Evolutionary conservation across 2,329 filamentous ascomycete genomes (phyloP).

Genomic region (Herpotrichia juniperi): DNA sequence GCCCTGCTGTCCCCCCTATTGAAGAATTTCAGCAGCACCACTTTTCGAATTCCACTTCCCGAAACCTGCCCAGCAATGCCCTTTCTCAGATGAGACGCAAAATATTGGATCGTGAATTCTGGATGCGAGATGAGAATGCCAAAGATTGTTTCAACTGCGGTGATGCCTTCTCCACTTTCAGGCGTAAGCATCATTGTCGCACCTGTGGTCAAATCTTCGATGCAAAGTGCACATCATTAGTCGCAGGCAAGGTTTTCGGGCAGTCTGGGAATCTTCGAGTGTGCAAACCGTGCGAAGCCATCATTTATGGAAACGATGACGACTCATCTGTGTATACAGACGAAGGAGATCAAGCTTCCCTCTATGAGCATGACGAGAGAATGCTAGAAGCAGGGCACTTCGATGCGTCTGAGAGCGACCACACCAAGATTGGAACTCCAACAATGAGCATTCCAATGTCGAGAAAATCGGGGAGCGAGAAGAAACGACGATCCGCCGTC

Average conservation of each 20-base stretch:
- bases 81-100: conserved; percentile 75
- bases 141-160: conserved; percentile 96
- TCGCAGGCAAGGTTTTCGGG: conserved; percentile 85
- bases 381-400: conserved; percentile 29
- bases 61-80: conserved; percentile 48
- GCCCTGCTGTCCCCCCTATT: conserved; percentile 36
- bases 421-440: conserved; percentile 57
- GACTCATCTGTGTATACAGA: conserved; percentile 91
- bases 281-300: conserved; percentile 88
- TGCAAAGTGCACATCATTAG: conserved; percentile 91
- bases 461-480: conserved; percentile 71
- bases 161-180: conserved; percentile 88
- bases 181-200: conserved; percentile 95
- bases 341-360: conserved; percentile 70
- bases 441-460: conserved; percentile 71
- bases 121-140: conserved; percentile 99
- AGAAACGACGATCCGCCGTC: conserved; percentile 83
- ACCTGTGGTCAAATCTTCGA: conserved; percentile 98
- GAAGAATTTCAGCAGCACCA: conserved; percentile 34
- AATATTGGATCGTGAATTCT: conserved; percentile 92
- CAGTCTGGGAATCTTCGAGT: conserved; percentile 84
- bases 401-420: conserved; percentile 42
- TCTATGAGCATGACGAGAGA: conserved; percentile 50
- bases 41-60: conserved; percentile 25
- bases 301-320: conserved; percentile 89